Conservation (phyloP, 257 asterid genomes). For the Solanum virginianum region DNA sequence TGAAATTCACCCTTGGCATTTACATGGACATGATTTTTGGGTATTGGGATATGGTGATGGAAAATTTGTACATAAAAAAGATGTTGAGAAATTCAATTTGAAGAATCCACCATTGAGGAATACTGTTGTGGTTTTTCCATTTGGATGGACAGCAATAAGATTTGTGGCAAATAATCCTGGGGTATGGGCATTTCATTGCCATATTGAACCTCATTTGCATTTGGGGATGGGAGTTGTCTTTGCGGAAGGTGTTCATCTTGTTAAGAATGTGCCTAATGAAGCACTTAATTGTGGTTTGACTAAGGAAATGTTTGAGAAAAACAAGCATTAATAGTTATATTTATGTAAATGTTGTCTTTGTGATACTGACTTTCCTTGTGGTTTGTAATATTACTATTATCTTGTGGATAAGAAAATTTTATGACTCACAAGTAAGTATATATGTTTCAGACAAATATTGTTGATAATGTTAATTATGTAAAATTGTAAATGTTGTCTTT, state of each 20-base stretch:
- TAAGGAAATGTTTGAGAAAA: constrained; percentile 9
- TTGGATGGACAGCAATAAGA: constrained; percentile 79
- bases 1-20: constrained; percentile 86
- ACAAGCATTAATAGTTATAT: neutral
- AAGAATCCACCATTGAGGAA: constrained; percentile 58
- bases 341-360: neutral
- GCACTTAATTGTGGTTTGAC: constrained; percentile 56
- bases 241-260: constrained; percentile 39
- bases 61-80: constrained; percentile 20
- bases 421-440: too few relatives aligned
- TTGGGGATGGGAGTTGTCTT: constrained; percentile 80
- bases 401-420: neutral
- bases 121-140: constrained; percentile 54
- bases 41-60: constrained; percentile 73
- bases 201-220: constrained; percentile 68
- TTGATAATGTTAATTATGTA: too few relatives aligned
- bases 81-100: constrained; percentile 35
- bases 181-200: constrained; percentile 84
- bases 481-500: too few relatives aligned
- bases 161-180: constrained; percentile 76
- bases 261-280: constrained; percentile 30
- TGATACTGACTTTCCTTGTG: neutral
- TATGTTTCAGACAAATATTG: too few relatives aligned
- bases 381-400: neutral
- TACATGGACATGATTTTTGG: constrained; percentile 89